Conservation (phyloP, 257 asterid species). For the Solanum paucissectum region DNA sequence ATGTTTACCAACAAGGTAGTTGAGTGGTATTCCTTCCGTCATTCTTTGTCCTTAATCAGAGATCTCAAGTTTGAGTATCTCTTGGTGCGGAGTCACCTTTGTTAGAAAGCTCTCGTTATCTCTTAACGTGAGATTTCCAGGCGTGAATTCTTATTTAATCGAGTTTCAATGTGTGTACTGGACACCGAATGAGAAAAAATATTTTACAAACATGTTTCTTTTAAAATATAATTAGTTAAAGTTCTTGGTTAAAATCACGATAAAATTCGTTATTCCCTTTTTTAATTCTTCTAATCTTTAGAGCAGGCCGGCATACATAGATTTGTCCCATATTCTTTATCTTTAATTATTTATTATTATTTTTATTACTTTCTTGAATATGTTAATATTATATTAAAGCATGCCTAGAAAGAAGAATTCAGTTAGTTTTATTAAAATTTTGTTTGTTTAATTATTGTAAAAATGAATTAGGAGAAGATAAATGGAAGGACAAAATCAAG, state of each 20-base stretch:
- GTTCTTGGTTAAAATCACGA: slow-evolving; percentile 17
- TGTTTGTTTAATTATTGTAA: slow-evolving; percentile 12
- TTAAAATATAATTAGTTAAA: not conserved
- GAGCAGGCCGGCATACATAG: slow-evolving; percentile 57
- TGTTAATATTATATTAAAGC: slow-evolving; percentile 3
- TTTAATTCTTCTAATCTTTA: not conserved
- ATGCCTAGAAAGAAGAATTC: slow-evolving; percentile 38
- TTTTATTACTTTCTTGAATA: not conserved
- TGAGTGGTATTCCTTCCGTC: too few species aligned
- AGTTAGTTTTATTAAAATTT: not conserved
- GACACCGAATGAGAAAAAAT: too few species aligned
- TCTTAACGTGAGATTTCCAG: too few species aligned
- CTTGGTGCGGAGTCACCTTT: not conserved
- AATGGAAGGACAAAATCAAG: slow-evolving; percentile 47
- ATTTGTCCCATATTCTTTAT: slow-evolving; percentile 30
- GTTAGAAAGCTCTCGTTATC: too few species aligned
- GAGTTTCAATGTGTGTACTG: too few species aligned
- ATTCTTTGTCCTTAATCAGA: too few species aligned
- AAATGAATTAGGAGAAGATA: slow-evolving; percentile 23
- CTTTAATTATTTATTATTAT: slow-evolving; percentile 1
- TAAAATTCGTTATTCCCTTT: not conserved
- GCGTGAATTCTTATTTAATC: too few species aligned
- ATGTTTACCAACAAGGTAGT: not conserved
- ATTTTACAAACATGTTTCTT: slow-evolving; percentile 10
- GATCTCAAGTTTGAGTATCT: too few species aligned